Conservation (phyloP, 2,329 filamentous ascomycete genomes). For the Penicillium vulpinum region DNA sequence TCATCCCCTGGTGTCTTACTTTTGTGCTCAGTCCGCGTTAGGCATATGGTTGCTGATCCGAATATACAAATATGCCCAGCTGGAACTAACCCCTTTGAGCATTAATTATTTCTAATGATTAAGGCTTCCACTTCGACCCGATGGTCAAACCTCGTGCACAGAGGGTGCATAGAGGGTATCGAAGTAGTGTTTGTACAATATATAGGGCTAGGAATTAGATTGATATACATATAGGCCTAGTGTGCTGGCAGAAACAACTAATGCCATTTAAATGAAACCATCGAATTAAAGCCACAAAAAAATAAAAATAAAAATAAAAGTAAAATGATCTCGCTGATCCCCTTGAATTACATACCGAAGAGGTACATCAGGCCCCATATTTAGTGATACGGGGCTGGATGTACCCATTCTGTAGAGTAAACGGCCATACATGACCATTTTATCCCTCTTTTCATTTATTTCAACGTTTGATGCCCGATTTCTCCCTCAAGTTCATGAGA, state of each 20-base stretch:
- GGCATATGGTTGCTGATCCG: conserved; percentile 17
- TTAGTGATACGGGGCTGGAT: conserved; percentile 13
- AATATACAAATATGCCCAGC: conserved; percentile 3
- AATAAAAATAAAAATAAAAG: not conserved
- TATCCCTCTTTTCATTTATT: conserved; percentile 26
- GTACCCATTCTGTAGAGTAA: conserved; percentile 22
- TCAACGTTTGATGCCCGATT: conserved; percentile 23
- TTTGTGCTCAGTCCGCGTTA: conserved; percentile 4
- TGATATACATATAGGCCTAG: not conserved
- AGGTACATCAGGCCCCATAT: conserved; percentile 21
- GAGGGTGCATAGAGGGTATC: too few relatives aligned
- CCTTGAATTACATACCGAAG: conserved; percentile 24
- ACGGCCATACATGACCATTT: conserved; percentile 18
- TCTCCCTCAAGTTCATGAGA: not conserved
- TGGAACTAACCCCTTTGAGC: not conserved
- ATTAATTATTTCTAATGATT: not conserved
- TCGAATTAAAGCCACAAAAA: not conserved
- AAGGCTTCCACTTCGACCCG: not conserved
- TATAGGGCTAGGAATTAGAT: not conserved
- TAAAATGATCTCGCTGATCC: conserved; percentile 21
- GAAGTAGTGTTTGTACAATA: too few relatives aligned
- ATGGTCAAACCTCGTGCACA: not conserved
- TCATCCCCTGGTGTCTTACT: not conserved
- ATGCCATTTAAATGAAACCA: not conserved
- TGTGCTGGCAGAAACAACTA: not conserved